phyloP scores from a whole-genome alignment of 768 basidiomycete species.

The Rubroboletus pulcherrimus region DNA sequence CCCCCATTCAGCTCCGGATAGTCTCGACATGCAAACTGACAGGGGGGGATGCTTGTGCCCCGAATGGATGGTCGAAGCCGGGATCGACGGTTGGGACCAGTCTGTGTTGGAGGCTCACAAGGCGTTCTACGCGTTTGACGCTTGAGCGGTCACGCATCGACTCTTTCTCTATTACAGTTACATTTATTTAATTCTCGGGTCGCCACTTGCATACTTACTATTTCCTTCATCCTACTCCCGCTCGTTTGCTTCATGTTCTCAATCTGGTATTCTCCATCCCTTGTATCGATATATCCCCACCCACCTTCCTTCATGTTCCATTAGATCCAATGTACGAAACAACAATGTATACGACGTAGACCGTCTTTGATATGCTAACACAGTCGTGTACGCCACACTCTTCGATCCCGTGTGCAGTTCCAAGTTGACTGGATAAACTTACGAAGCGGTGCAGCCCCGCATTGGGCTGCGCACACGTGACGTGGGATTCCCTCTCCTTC shows the following conservation, averaged over 20 bases:
- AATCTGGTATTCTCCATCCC: not conserved
- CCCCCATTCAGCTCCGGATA: too few relatives aligned
- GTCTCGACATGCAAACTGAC: not conserved
- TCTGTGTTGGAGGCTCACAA: not conserved
- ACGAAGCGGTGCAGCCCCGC: too few relatives aligned
- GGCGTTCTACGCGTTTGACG: not conserved
- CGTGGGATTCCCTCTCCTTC: too few relatives aligned
- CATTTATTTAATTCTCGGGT: not conserved
- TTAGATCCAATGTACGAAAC: not conserved
- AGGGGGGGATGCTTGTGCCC: slow-evolving; percentile 10
- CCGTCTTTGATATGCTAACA: not conserved
- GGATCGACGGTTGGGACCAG: slow-evolving; percentile 13
- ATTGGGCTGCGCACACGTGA: too few relatives aligned
- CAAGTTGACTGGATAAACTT: too few relatives aligned
- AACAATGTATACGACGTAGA: not conserved
- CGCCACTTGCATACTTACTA: not conserved
- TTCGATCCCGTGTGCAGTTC: too few relatives aligned
- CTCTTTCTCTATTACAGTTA: not conserved
- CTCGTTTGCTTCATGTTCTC: not conserved
- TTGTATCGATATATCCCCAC: not conserved
- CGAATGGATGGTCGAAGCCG: slow-evolving; percentile 14
- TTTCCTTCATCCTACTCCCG: not conserved
- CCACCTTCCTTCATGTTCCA: not conserved
- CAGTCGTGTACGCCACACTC: too few relatives aligned
- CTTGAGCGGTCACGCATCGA: not conserved